Evolutionary conservation across 1,284 basidiomycete species (phyloP).

Genomic region (Marasmius oreades): DNA sequence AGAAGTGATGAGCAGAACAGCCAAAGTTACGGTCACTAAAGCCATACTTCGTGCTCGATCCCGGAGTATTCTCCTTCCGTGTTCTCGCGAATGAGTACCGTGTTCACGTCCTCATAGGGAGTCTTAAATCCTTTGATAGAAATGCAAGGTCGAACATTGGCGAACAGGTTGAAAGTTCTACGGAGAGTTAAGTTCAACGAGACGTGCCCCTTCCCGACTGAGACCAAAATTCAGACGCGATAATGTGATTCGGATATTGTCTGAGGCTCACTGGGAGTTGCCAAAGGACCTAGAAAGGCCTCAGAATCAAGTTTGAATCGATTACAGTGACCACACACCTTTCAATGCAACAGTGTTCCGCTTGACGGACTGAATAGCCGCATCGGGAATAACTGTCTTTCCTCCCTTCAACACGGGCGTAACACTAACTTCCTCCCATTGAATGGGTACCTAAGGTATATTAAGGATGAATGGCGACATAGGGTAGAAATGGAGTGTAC

Average conservation of each 20-base stretch:
- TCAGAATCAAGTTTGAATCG: conserved; percentile 5
- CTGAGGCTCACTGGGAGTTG: conserved; percentile 76
- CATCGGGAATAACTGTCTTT: conserved; percentile 95
- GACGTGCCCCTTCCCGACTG: conserved; percentile 98
- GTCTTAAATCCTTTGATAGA: conserved; percentile 98
- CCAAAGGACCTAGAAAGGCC: conserved; percentile 69
- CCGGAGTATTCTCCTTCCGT: conserved; percentile 99
- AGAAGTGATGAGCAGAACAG: conserved; percentile 15
- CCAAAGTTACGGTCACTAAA: conserved; percentile 14
- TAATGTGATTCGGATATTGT: conserved; percentile 1
- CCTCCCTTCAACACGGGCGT: conserved; percentile 92
- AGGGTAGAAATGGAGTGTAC: conserved; percentile 34
- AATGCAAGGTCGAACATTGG: conserved; percentile 95
- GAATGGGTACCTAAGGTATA: conserved; percentile 76
- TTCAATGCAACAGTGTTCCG: conserved; percentile 98
- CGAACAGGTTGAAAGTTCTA: conserved; percentile 97
- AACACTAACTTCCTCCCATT: conserved; percentile 99
- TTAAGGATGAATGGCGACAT: background rate
- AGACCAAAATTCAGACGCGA: conserved; percentile 11
- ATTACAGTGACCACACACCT: conserved; percentile 48
- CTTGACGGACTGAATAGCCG: conserved; percentile 89
- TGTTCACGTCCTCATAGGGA: conserved; percentile 97
- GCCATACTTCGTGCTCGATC: conserved; percentile 97
- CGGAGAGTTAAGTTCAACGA: conserved; percentile 97
- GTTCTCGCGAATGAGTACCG: conserved; percentile 98